Base-by-base conservation (phyloP, 2,329 filamentous ascomycete species). In the Fusarium sp. region DNA sequence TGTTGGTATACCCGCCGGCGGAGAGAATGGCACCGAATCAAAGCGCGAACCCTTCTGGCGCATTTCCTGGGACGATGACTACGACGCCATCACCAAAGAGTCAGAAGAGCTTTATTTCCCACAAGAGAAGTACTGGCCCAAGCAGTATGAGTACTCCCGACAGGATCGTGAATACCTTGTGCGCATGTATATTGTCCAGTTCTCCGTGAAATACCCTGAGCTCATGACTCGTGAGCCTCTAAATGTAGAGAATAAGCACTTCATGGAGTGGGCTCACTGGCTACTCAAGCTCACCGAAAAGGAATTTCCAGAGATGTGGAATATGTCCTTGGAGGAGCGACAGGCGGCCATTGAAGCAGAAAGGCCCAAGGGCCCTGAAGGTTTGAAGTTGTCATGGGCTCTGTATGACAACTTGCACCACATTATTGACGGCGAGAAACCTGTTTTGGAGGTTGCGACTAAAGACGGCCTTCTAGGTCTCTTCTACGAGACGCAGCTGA, bases 351-450 rank as follows among this genome's bases (percentile, higher is more conserved):
- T 46, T 25, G 44, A 46, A 25, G 44, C 44, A 32, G 25, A 46
- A 25, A 46, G 44, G 19, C 25, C 44, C 14, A 46, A 46, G 25
- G 27, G 44, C 14, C 44, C 44, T 7, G 44, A 46, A 33, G 44
- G 44, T n/a, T 46, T 46, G 44, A 46, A 46, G 25, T 46, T 46
- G n/a, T 46, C 44, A 20, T 46, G 44, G 44, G 44, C 44, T 32
- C 7, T 46, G 44, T 46, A 46, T 20, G 44, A 32, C 44, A 46
- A 46, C n/a, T 33, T 46, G 25, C 44, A 46, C 25, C 44, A 46
- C 27, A 46, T 46, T 10, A 46, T 32, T 15, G 25, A 46, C 27
- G 44, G 25, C 25, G 44, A 46, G 27, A 46, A 32, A 25, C 44
- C 44, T 32, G 44, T 46, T 32, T 15, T 46, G 10, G 44, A 46